Conservation (phyloP, 306 rosid genomes). For the Crataegus laevigata region DNA sequence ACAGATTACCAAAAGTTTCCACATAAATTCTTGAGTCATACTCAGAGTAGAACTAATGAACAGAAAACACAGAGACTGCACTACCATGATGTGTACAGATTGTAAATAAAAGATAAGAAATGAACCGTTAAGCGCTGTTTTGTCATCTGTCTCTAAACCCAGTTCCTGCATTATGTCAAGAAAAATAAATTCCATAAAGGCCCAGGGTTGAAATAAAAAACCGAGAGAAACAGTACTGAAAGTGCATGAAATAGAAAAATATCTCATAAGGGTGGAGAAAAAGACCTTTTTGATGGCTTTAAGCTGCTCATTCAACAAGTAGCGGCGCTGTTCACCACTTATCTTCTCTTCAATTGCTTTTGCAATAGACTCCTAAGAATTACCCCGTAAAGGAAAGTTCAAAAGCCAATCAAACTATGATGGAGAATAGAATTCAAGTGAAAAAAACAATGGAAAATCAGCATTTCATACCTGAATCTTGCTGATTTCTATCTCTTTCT, state of each 20-base stretch:
- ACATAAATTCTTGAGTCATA: background rate
- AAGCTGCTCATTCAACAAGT: conserved; percentile 82
- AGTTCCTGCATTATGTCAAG: conserved; percentile 53
- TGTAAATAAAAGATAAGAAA: background rate
- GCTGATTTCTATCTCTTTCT: conserved; percentile 95
- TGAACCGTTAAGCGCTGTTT: conserved; percentile 88
- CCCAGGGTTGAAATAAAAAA: conserved; percentile 10
- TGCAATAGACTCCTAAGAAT: conserved; percentile 75
- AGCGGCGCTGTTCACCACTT: conserved; percentile 91
- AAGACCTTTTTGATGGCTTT: conserved; percentile 89
- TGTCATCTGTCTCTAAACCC: conserved; percentile 95
- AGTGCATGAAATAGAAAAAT: background rate
- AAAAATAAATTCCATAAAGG: conserved; percentile 5
- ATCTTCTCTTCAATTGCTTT: conserved; percentile 96
- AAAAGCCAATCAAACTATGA: conserved; percentile 11
- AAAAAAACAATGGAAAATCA: background rate
- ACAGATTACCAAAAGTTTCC: conserved; percentile 5
- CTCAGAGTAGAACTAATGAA: background rate
- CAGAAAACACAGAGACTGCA: background rate
- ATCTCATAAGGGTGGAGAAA: background rate
- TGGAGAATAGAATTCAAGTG: background rate
- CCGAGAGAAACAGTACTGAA: conserved; percentile 2
- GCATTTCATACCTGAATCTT: conserved; percentile 69
- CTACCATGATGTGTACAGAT: background rate
- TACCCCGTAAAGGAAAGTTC: conserved; percentile 7